phyloP scores from a whole-genome alignment of 2,329 filamentous ascomycete genomes.

The Emergomyces pasteurianus region DNA sequence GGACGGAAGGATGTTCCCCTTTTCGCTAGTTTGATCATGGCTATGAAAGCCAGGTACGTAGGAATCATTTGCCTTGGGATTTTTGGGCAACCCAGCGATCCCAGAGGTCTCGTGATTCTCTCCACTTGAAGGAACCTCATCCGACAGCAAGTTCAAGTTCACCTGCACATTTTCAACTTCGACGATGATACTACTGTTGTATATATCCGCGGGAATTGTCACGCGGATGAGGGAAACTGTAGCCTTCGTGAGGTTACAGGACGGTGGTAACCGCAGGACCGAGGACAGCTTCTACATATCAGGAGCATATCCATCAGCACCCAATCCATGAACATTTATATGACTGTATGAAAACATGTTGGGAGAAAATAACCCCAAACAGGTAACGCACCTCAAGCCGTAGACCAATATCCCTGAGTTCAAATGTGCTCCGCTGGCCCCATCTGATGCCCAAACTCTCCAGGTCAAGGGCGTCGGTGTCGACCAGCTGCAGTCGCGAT shows the following conservation, averaged over 20 bases:
- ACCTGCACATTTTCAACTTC: slow-evolving; percentile 74
- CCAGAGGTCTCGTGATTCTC: not conserved
- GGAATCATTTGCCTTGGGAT: not conserved
- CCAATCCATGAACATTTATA: not conserved
- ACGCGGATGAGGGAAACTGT: slow-evolving; percentile 64
- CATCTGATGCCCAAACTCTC: slow-evolving; percentile 75
- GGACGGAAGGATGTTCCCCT: slow-evolving; percentile 35
- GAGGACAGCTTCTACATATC: slow-evolving; percentile 59
- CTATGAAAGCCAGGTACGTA: slow-evolving; percentile 13
- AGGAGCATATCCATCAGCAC: not conserved
- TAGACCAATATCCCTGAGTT: slow-evolving; percentile 76
- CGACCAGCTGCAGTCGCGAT: slow-evolving; percentile 71
- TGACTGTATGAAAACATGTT: slow-evolving; percentile 16
- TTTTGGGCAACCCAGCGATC: not conserved
- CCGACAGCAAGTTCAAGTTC: slow-evolving; percentile 45
- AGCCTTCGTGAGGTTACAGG: slow-evolving; percentile 60
- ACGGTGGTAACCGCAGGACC: slow-evolving; percentile 60
- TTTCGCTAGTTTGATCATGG: slow-evolving; percentile 18
- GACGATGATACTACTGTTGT: slow-evolving; percentile 68
- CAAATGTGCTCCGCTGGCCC: slow-evolving; percentile 67
- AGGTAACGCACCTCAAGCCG: slow-evolving; percentile 53
- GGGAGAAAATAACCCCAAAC: not conserved
- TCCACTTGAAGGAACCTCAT: slow-evolving; percentile 22
- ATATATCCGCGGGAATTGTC: slow-evolving; percentile 78
- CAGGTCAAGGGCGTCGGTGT: slow-evolving; percentile 73